Base-by-base conservation (phyloP, 2,329 filamentous ascomycete species). In the Cladosporium phlei region DNA sequence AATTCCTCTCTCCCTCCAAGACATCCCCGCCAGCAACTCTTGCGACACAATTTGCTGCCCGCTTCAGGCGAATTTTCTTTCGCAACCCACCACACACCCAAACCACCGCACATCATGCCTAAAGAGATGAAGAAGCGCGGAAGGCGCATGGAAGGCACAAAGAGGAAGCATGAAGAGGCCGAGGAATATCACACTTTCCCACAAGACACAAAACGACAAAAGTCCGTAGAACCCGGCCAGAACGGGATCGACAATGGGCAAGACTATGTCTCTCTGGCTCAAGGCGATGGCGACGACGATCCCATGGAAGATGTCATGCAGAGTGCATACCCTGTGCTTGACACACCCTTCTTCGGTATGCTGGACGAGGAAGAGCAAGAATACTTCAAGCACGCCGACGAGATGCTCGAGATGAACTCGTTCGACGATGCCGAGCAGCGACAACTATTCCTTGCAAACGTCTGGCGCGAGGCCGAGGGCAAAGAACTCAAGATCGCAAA, bases 401-500 rank as follows among this genome's bases (percentile, higher is more conserved):
- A 94, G 65, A 76, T 94, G 69, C 82, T 98, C 50, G 90, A 95
- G 66, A 69, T 88, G 56, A 93, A 97, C 69, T 82, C 91, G 64
- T 97, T 97, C 64, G 80, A 79, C 30, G 82, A 83, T 29, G 66
- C 80, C 43, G 88, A 95, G 56, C 72, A 75, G 54, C 68, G 71
- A 46, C 55, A 59, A 7, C 58, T 71, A 16, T 77, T 77, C 58
- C 65, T 97, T 37, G 80, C 84, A 51, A 94, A 85, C 65, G 86
- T 97, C 42, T 95, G 86, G 68, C 77, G 79, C 55, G 91, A 97
- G 68, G 89, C 90, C 1, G 76, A 82, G 51, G 89, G 88, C 51
- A 97, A 97, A 69, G 93, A 97, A 67, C 74, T 98, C 61, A 98
- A 97, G 74, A 80, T 98, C 52, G 90, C 90, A 19, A 93, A 88